These are phyloP conservation scores for Kickxella alabastrina DNA, from an alignment of 192 early-diverging fungal species.

Conservation along the genomic window DNA sequence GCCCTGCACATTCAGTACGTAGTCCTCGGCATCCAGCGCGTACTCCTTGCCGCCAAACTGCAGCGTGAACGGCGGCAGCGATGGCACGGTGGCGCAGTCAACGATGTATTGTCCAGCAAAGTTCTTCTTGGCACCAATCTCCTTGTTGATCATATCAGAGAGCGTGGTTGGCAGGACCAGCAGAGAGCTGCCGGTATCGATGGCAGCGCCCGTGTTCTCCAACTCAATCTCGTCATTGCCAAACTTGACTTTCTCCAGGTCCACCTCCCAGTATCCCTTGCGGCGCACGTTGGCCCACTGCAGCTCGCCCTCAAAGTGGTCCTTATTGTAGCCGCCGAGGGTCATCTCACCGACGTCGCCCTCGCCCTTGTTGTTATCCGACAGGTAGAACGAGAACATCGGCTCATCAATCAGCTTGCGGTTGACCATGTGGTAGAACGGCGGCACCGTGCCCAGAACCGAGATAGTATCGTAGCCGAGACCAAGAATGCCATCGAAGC, in stretches of 20 bases:
- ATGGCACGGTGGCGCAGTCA: constrained; percentile 68
- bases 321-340: constrained; percentile 80
- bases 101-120: constrained; percentile 84
- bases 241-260: constrained; percentile 71
- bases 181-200: constrained; percentile 90
- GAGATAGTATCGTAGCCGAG: constrained; percentile 87
- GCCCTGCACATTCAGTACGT: constrained; percentile 60
- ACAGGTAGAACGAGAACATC: constrained; percentile 87
- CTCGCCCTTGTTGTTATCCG: constrained; percentile 58
- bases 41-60: constrained; percentile 75
- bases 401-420: constrained; percentile 76
- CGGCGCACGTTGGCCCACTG: constrained; percentile 82
- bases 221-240: constrained; percentile 72
- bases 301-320: constrained; percentile 68
- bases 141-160: constrained; percentile 84
- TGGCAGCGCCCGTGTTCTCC: constrained; percentile 69
- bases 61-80: constrained; percentile 73
- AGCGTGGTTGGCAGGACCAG: constrained; percentile 71
- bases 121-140: constrained; percentile 91
- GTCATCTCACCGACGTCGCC: constrained; percentile 75
- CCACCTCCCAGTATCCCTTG: constrained; percentile 98
- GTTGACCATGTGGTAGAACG: constrained; percentile 91
- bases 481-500: constrained; percentile 98
- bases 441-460: constrained; percentile 84
- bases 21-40: constrained; percentile 58